Conservation (phyloP, 106 monocot species). For the Allium fistulosum region DNA sequence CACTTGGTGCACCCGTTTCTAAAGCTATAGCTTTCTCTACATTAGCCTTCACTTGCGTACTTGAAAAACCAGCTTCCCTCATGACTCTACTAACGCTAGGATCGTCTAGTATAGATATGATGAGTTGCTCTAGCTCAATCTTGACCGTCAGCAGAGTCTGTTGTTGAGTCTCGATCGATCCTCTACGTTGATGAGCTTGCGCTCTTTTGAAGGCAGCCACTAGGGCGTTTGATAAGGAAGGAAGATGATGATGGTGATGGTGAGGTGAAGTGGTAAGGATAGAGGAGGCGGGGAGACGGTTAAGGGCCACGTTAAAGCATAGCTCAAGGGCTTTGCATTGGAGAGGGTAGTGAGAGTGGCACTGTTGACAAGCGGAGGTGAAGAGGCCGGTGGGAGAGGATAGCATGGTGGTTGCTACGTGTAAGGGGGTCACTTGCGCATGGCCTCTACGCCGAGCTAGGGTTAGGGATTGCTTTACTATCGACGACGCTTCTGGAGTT, state of each 20-base stretch:
- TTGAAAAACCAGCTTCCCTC: constrained; percentile 95
- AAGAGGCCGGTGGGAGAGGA: constrained; percentile 62
- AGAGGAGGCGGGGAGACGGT: constrained; percentile 33
- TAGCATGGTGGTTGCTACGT: constrained; percentile 95
- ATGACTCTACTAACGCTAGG: constrained; percentile 95
- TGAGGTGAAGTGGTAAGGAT: background rate
- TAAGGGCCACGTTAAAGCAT: constrained; percentile 88
- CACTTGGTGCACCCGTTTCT: constrained; percentile 13
- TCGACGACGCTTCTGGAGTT: constrained; percentile 59
- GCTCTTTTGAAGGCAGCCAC: constrained; percentile 96
- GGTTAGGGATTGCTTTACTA: constrained; percentile 77
- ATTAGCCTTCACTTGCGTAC: constrained; percentile 89
- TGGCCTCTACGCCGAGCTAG: constrained; percentile 82
- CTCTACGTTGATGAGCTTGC: constrained; percentile 89
- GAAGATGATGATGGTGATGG: constrained; percentile 14
- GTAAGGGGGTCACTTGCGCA: constrained; percentile 94
- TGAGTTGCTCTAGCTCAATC: constrained; percentile 93
- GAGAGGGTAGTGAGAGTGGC: constrained; percentile 62
- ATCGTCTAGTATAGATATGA: constrained; percentile 83
- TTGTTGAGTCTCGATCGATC: constrained; percentile 84
- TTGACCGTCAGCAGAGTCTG: constrained; percentile 80
- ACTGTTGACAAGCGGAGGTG: constrained; percentile 64
- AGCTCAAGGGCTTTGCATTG: constrained; percentile 86
- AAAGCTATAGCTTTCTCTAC: constrained; percentile 55
- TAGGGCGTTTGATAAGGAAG: constrained; percentile 84